Percentiles rank a stretch among this genome's conserved stretches.
These are phyloP conservation scores for Chaetomium tenue DNA, from an alignment of 495 filamentous ascomycete species.

Conservation along the genomic window DNA sequence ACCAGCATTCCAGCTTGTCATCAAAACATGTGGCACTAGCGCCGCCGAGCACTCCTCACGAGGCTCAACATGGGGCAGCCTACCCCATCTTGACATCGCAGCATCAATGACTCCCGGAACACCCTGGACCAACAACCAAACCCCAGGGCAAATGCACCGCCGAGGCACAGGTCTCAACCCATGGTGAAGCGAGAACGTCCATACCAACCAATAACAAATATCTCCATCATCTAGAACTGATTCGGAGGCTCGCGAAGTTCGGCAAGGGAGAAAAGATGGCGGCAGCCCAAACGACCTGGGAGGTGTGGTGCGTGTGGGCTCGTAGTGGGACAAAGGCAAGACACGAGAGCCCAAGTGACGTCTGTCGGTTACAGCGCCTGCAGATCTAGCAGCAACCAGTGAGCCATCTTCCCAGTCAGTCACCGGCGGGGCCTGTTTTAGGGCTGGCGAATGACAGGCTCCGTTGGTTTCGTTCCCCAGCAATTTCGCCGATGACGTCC, in stretches of 20 bases:
- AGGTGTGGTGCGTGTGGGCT: neutral
- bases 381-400: neutral
- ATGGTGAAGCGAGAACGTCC: too few relatives aligned
- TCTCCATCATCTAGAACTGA: too few relatives aligned
- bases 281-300: too few relatives aligned
- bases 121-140: neutral
- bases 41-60: constrained; percentile 3
- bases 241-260: too few relatives aligned
- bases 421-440: neutral
- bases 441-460: constrained; percentile 16
- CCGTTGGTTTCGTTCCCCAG: neutral
- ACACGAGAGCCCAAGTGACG: constrained; percentile 11
- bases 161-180: neutral
- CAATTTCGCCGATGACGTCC: constrained; percentile 4
- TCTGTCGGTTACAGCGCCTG: constrained; percentile 7
- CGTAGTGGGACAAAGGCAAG: constrained; percentile 3
- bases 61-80: constrained; percentile 19
- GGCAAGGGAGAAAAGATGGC: too few relatives aligned
- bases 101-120: neutral
- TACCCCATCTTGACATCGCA: neutral
- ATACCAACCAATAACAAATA: too few relatives aligned
- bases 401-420: neutral
- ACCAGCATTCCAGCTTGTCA: constrained; percentile 9
- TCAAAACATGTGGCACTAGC: constrained; percentile 7
- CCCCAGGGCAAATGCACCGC: neutral